Base-by-base conservation (phyloP, 306 rosid genomes). In the Cucumis hystrix region DNA sequence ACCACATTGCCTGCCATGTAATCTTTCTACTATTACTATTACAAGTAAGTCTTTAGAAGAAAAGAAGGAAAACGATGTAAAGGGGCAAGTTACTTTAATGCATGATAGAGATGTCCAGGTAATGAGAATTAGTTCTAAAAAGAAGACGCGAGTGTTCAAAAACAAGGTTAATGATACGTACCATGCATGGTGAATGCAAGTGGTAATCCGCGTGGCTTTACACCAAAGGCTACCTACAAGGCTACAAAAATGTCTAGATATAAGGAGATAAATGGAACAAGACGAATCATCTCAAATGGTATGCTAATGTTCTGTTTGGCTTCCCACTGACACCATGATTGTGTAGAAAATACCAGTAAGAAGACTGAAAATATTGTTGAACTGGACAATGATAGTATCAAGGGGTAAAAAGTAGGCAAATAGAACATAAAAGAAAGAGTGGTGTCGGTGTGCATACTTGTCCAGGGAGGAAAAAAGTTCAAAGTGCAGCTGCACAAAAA, bases 301-400 rank as follows among this genome's bases (percentile, higher is more conserved):
- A 51, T 72, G 76, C 63, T 47, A 54, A 72, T 33, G 49, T 54
- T 73, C 59, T 54, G 30, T 54, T 51, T 72, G 61, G 45, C 76
- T 73, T 73, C 47, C 59, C 63, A 18, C 55, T 6, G 60, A 73
- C 63, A 54, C 63, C 41, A 73, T 54, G 77, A 73, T 73, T 54
- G 18, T 54, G 33, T 37, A 73, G 77, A 33, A 73, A 73, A 54
- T 52, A 73, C 77, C 62, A 33, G 35, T 54, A 35, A 73, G 62
- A 73, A 73, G 62, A 52, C 77, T 54, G 63, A 20, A 16, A 51
- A 51, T 55, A 8, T 52, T 30, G 47, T 17, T 73, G 23, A 28
- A 47, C 16, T 52, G 10, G 77, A 0, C 51, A 47, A 23, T 45
- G 58, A 47, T 70, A 23, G 8, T 47, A 40, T 25, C 39, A 45